A percentile compares a stretch with the other conserved stretches of the same genome.
Evolutionary conservation across 441 rosid genomes (phyloP).

Genomic region (Omphalea diandra): DNA sequence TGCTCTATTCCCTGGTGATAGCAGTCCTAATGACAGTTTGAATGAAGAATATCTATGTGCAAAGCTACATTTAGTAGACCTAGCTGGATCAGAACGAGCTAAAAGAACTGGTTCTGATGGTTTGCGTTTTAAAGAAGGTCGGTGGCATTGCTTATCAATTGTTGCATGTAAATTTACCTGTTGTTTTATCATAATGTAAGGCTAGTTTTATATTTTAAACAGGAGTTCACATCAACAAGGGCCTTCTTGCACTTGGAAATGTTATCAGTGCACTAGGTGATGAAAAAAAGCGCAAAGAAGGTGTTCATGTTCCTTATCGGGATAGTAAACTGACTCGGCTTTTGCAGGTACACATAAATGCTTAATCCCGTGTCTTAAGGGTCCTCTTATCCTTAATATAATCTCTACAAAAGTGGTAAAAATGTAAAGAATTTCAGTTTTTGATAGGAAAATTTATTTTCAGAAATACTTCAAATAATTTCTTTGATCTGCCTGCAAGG

Average conservation of each 20-base stretch:
- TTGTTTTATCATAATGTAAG: slow-evolving; percentile 20
- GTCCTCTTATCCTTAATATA: neutral
- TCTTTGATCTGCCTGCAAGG: neutral
- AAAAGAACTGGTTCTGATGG: slow-evolving; percentile 99
- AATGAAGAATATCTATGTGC: slow-evolving; percentile 97
- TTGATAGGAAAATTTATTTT: neutral
- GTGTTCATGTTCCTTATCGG: slow-evolving; percentile 92
- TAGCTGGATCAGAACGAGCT: slow-evolving; percentile 99
- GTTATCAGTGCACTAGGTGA: slow-evolving; percentile 99
- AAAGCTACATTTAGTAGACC: slow-evolving; percentile 96
- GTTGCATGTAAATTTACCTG: slow-evolving; percentile 20
- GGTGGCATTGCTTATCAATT: slow-evolving; percentile 23
- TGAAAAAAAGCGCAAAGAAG: slow-evolving; percentile 96
- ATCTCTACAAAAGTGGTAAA: neutral
- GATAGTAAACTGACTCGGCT: slow-evolving; percentile 98
- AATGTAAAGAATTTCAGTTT: neutral
- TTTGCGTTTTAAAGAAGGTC: slow-evolving; percentile 96
- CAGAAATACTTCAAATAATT: neutral
- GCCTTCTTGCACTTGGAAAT: slow-evolving; percentile 99
- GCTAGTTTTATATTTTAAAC: slow-evolving; percentile 30
- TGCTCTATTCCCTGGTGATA: slow-evolving; percentile 56
- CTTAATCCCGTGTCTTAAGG: neutral
- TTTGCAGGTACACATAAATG: slow-evolving; percentile 65
- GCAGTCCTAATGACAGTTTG: slow-evolving; percentile 52
- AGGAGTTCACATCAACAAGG: slow-evolving; percentile 98